These are phyloP conservation scores for Mortierella sp. DNA, from an alignment of 371 early-diverging fungal genomes.

Conservation along the genomic window DNA sequence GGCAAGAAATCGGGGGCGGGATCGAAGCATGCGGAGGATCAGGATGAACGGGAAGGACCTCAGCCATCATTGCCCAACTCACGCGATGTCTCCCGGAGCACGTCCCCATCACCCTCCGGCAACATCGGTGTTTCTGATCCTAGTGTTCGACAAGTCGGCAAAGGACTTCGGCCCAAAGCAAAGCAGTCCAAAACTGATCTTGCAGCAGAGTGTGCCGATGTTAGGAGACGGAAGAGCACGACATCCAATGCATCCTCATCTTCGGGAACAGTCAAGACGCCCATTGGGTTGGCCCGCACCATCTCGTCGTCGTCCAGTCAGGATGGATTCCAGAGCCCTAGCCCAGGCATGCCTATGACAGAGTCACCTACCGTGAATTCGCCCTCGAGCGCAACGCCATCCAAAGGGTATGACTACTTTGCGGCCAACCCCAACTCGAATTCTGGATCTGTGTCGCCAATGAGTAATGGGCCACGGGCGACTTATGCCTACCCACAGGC, in stretches of 20 bases:
- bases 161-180: conserved; percentile 36
- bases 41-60: conserved; percentile 22
- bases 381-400: conserved; percentile 25
- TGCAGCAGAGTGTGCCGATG: conserved; percentile 40
- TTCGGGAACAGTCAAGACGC: conserved; percentile 19
- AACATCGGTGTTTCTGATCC: conserved; percentile 9
- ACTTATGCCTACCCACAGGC: conserved; percentile 28
- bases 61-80: conserved; percentile 40
- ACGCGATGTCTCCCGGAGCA: conserved; percentile 46
- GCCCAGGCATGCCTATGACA: conserved; percentile 16
- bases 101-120: conserved; percentile 36
- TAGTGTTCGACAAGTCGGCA: conserved; percentile 12
- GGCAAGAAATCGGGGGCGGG: conserved; percentile 16
- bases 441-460: conserved; percentile 46
- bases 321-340: conserved; percentile 49
- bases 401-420: conserved; percentile 49
- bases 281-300: conserved; percentile 44
- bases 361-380: conserved; percentile 46
- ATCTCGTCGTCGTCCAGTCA: conserved; percentile 51
- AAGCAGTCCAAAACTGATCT: conserved; percentile 43
- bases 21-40: conserved; percentile 9
- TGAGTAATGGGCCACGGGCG: conserved; percentile 42
- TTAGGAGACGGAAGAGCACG: conserved; percentile 39
- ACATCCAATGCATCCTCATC: conserved; percentile 40
- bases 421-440: conserved; percentile 26